These are phyloP conservation scores for Huntiella moniliformis DNA, from an alignment of 2,329 filamentous ascomycete species.

Conservation along the genomic window DNA sequence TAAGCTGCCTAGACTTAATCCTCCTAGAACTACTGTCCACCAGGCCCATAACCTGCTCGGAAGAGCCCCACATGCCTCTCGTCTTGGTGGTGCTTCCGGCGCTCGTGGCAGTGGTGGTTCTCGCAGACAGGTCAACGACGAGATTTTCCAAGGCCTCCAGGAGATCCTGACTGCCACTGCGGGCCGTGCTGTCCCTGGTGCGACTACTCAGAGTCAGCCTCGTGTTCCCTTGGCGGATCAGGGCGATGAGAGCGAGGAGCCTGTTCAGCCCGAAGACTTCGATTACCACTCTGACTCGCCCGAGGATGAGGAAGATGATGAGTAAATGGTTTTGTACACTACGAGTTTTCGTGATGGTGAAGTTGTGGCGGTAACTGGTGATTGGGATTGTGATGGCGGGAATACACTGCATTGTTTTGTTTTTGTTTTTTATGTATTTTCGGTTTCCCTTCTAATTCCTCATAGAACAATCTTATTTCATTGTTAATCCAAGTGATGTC, in stretches of 20 bases:
- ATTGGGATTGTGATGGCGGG: not conserved
- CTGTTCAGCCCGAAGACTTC: constrained; percentile 58
- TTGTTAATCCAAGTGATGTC: too few relatives aligned
- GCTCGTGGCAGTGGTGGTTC: too few relatives aligned
- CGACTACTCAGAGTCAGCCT: constrained; percentile 14
- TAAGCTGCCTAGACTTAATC: constrained; percentile 27
- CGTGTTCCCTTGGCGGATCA: constrained; percentile 49
- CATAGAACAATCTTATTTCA: not conserved
- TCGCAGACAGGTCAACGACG: too few relatives aligned
- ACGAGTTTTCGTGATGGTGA: not conserved
- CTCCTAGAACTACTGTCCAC: too few relatives aligned
- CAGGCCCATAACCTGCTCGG: too few relatives aligned
- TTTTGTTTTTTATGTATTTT: not conserved
- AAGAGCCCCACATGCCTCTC: not conserved
- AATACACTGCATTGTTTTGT: too few relatives aligned
- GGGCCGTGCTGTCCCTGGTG: constrained; percentile 36
- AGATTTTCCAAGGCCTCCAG: not conserved
- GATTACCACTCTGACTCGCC: constrained; percentile 24
- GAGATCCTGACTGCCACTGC: constrained; percentile 31
- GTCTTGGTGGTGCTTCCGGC: too few relatives aligned
- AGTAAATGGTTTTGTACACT: not conserved
- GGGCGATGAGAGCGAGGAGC: constrained; percentile 54
- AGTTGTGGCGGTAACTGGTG: not conserved
- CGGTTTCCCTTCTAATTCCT: not conserved
- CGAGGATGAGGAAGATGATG: constrained; percentile 3